Evolutionary conservation across 768 basidiomycete species (phyloP), one percentile per base, ranked within the genome.

Genomic region (Mycena olivaceomarginata): DNA sequence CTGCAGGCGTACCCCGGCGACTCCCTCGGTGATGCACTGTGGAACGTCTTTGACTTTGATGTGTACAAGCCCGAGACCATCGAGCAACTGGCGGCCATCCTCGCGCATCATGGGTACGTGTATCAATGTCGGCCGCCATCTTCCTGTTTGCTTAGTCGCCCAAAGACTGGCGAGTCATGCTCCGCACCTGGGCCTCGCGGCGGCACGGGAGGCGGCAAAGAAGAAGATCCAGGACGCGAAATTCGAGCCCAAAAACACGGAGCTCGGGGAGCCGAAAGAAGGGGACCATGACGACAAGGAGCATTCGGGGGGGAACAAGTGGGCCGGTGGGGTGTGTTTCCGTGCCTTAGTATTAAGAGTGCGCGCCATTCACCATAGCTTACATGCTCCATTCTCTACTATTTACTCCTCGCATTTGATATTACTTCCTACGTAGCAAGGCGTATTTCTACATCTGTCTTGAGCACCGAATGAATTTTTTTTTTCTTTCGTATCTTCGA

Each of bases 31-130:
- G 87, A 88, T 56, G 90, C 91, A 8, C 84, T 94, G 18, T 87
- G 93, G 18, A 94, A 94, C 79, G 86, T 94, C 12, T 94, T 94
- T 78, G 93, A 94, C 81, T 94, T 93, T 72, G 93, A 94, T 80
- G 88, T 94, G 9, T 93, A 92, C 82, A 91, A 90, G 77, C 91
- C 90, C 1, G 93, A 93, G 78, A 93, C 91, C 8, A 92, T 93
- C 53, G 91, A 93, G 64, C 91, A 90, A 80, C 85, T 94, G 22
- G 88, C 87, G 0, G 88, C 91, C 39, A 92, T 94, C 39, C 83
- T 94, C 46, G 85, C 90, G 64, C 90, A 90, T 71, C 92, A 94
- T 77, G 93, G 93, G 93, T 93, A 74, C 25, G 87, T 75, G 11
- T 56, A 13, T 57, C 70, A 45, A 39, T 31, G 43, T 56, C 18